Percentiles rank a stretch among this genome's conserved stretches.
phyloP scores from a whole-genome alignment of 805 yeast genomes.

The Candida maesae region DNA sequence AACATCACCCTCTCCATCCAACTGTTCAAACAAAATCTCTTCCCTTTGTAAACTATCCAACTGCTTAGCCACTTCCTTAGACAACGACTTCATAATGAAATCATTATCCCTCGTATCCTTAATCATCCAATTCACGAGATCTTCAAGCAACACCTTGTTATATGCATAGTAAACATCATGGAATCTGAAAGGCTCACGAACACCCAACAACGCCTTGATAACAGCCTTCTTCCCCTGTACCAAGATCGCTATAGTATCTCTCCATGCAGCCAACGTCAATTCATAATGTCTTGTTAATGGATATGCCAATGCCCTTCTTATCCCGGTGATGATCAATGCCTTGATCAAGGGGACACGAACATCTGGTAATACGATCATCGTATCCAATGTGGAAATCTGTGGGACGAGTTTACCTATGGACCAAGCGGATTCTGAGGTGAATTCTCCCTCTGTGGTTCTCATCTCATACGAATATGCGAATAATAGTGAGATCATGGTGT shows the following conservation, averaged over 20 bases:
- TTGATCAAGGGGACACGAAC: conserved; percentile 34
- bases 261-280: conserved; percentile 62
- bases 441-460: conserved; percentile 66
- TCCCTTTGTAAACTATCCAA: conserved; percentile 35
- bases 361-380: conserved; percentile 40
- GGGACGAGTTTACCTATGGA: conserved; percentile 84
- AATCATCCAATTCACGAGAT: conserved; percentile 71
- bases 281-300: conserved; percentile 77
- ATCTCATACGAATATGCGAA: conserved; percentile 75
- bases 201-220: conserved; percentile 52
- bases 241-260: conserved; percentile 63
- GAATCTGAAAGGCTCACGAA: conserved; percentile 70
- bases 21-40: conserved; percentile 55
- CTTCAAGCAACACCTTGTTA: conserved; percentile 72
- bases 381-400: conserved; percentile 69
- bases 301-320: conserved; percentile 70
- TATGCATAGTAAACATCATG: conserved; percentile 86
- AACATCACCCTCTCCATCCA: conserved; percentile 35
- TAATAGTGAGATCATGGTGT: conserved; percentile 60
- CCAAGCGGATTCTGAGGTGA: conserved; percentile 90
- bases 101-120: conserved; percentile 55
- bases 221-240: conserved; percentile 67
- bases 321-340: conserved; percentile 55
- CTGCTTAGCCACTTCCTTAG: conserved; percentile 56
- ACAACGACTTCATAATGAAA: conserved; percentile 53